A percentile compares a stretch with the other conserved stretches of the same genome.
phyloP scores from a whole-genome alignment of 1,284 basidiomycete species.

The Cutaneotrichosporon cavernicola region DNA sequence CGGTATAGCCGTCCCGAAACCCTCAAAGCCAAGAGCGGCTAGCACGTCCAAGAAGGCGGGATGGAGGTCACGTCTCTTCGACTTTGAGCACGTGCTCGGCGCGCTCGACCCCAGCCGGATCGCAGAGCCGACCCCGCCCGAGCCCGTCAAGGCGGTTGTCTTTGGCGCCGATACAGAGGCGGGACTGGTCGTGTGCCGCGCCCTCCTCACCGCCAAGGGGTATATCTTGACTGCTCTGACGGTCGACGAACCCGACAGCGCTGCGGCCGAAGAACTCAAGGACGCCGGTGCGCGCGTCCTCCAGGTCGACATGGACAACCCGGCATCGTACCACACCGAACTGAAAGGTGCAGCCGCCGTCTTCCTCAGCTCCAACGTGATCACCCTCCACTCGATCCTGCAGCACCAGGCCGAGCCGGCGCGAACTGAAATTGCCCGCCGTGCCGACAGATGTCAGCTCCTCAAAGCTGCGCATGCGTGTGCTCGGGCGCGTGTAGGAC shows the following conservation, averaged over 20 bases:
- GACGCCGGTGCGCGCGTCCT: constrained; percentile 25
- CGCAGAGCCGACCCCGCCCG: constrained; percentile 20
- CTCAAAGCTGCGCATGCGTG: constrained; percentile 25
- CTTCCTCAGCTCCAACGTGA: constrained; percentile 27
- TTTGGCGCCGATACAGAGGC: constrained; percentile 35
- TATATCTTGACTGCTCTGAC: constrained; percentile 19
- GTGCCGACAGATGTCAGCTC: constrained; percentile 23
- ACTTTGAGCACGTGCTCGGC: constrained; percentile 30
- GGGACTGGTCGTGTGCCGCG: constrained; percentile 21
- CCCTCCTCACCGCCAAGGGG: constrained; percentile 13
- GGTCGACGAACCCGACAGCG: constrained; percentile 15
- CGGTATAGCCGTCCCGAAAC: background rate
- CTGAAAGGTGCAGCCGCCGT: constrained; percentile 30
- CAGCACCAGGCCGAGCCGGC: constrained; percentile 26
- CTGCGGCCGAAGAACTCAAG: constrained; percentile 13
- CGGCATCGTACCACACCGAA: constrained; percentile 23
- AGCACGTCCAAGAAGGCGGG: constrained; percentile 5
- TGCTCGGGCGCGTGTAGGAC: constrained; percentile 20
- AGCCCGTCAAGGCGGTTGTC: constrained; percentile 27
- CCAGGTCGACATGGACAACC: constrained; percentile 33
- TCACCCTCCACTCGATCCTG: constrained; percentile 25
- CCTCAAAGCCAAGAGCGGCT: background rate
- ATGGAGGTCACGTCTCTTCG: constrained; percentile 10
- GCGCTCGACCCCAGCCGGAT: constrained; percentile 28
- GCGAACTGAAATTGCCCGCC: constrained; percentile 25